These are phyloP conservation scores for Thozetella sp. DNA, from an alignment of 495 filamentous ascomycete species.

Conservation along the genomic window DNA sequence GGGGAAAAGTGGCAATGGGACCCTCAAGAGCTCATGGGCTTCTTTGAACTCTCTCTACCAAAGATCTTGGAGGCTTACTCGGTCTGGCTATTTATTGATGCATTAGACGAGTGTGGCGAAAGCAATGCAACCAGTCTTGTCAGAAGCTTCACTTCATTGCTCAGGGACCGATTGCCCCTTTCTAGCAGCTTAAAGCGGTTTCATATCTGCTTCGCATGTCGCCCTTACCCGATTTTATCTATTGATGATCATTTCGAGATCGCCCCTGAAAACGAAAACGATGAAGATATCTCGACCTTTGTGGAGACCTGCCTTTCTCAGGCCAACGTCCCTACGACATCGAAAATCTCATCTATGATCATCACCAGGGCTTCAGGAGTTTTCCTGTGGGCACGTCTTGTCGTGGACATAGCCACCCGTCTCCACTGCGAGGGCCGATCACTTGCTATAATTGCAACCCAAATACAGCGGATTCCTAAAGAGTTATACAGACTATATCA, in stretches of 20 bases:
- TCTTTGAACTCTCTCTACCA: slow-evolving; percentile 11
- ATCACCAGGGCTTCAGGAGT: slow-evolving; percentile 22
- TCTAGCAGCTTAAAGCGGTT: slow-evolving; percentile 12
- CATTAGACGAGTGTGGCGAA: slow-evolving; percentile 34
- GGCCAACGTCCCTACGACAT: slow-evolving; percentile 2
- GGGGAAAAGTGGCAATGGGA: slow-evolving; percentile 26
- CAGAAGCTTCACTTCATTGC: slow-evolving; percentile 17
- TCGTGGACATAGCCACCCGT: slow-evolving; percentile 18
- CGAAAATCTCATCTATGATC: slow-evolving; percentile 20
- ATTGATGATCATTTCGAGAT: slow-evolving; percentile 22
- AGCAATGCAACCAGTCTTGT: slow-evolving; percentile 19
- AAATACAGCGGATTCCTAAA: slow-evolving; percentile 14
- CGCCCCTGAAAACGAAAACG: slow-evolving; percentile 25
- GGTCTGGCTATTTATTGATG: slow-evolving; percentile 29
- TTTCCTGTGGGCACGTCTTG: slow-evolving; percentile 35
- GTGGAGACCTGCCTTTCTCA: slow-evolving; percentile 13
- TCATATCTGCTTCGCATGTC: slow-evolving; percentile 38
- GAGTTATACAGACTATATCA: slow-evolving; percentile 27
- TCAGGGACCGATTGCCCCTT: neutral
- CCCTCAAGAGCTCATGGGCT: slow-evolving; percentile 12
- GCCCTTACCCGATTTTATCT: slow-evolving; percentile 30
- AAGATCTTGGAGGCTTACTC: slow-evolving; percentile 7
- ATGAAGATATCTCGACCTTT: slow-evolving; percentile 26
- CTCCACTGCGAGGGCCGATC: slow-evolving; percentile 12
- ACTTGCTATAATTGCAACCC: slow-evolving; percentile 10